phyloP scores from a whole-genome alignment of 2,329 filamentous ascomycete genomes.

The Exophiala calicioides region DNA sequence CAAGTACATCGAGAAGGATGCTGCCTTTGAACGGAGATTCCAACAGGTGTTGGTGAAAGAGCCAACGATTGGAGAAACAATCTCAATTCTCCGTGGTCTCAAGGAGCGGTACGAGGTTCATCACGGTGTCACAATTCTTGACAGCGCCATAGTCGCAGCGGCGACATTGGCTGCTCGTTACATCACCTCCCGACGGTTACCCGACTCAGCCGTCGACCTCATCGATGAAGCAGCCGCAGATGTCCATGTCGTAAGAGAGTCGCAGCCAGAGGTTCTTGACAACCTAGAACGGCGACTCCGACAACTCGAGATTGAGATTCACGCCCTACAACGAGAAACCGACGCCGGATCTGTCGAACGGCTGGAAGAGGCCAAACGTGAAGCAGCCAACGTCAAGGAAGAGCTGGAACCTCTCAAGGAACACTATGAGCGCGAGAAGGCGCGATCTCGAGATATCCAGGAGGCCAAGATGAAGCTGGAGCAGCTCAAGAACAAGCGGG shows the following conservation, averaged over 20 bases:
- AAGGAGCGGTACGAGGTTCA: constrained; percentile 99
- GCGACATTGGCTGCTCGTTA: constrained; percentile 93
- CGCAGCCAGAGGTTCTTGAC: constrained; percentile 92
- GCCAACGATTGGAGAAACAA: constrained; percentile 80
- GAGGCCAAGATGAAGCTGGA: constrained; percentile 95
- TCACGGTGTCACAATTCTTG: constrained; percentile 94
- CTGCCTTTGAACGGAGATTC: constrained; percentile 96
- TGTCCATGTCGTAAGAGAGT: constrained; percentile 93
- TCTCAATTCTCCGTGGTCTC: constrained; percentile 96
- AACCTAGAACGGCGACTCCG: constrained; percentile 86
- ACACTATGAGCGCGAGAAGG: constrained; percentile 93
- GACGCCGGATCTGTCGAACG: constrained; percentile 88
- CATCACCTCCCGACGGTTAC: constrained; percentile 83
- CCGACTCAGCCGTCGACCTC: constrained; percentile 94
- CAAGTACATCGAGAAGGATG: constrained; percentile 99
- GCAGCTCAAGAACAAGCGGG: constrained; percentile 83
- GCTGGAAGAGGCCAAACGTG: constrained; percentile 78
- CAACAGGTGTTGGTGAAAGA: constrained; percentile 98
- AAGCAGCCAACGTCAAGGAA: constrained; percentile 92
- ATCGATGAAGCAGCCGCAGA: constrained; percentile 96
- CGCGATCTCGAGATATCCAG: constrained; percentile 86
- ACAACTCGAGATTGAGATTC: constrained; percentile 96
- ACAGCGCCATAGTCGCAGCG: constrained; percentile 86
- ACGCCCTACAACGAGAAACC: constrained; percentile 88
- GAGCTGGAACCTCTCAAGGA: constrained; percentile 88